Base-by-base conservation (phyloP, 2,329 filamentous ascomycete species). In the Aspergillus transmontanensis region DNA sequence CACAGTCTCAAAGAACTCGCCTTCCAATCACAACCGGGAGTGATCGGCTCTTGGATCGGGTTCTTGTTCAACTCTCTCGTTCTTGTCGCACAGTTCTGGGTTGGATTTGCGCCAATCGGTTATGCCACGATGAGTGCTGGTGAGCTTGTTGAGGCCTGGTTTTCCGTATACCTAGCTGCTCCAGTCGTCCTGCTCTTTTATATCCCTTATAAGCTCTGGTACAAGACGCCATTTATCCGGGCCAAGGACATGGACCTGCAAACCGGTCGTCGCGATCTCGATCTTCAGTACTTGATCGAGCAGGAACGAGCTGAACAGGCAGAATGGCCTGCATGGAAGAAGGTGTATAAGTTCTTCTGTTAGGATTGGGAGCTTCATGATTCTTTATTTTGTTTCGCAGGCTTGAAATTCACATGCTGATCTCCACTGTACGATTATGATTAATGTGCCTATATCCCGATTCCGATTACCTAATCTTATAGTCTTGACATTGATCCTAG, bases 31-130 rank as follows among this genome's bases (percentile, higher is more conserved):
- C 92, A 96, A 74, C 86, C 91, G 5, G 94, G 94, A 64, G 81
- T 95, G 10, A 69, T 85, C 11, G 94, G 94, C 11, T 96, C 92
- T 3, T 97, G 89, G 84, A 65, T 95, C 34, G 94, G 94, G 28
- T 84, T 97, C 61, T 68, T 82, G 36, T 87, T 96, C 75, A 96
- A 97, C 79, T 62, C 85, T 23, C 79, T 94, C 45, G 89, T 97
- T 34, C 84, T 97, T 32, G 75, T 90, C 53, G 92, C 91, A 1
- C 93, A 97, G 76, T 94, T 96, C 81, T 97, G 93, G 91, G 89
- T 91, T 57, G 92, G 91, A 32, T 88, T 91, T 4, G 93, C 89
- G 74, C 93, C 94, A 4, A 84, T 94, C 55, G 85, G 82, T 28
- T 89, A 86, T 72, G 71, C 72, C 5, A 59, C 78, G 0, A 81